Percentiles rank a stretch among this genome's conserved stretches.
phyloP scores from a whole-genome alignment of 23 red algal species.

The Pyropia yezoensis region DNA sequence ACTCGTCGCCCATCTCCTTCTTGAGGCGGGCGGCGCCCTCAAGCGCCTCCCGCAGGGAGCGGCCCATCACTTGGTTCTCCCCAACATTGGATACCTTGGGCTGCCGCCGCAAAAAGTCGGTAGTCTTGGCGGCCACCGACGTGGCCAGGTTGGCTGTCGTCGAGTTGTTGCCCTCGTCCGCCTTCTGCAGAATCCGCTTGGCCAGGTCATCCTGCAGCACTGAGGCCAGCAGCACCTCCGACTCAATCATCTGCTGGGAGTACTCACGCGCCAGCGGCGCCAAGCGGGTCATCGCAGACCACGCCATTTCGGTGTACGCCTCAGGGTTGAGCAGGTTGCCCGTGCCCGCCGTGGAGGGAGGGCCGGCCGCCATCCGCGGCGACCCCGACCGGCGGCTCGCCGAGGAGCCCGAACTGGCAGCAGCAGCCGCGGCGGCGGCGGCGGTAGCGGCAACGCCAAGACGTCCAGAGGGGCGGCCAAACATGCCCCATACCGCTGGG shows the following conservation, averaged over 20 bases:
- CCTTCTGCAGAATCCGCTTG: slow-evolving; percentile 41
- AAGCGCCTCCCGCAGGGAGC: slow-evolving; percentile 62
- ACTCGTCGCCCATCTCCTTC: slow-evolving; percentile 75
- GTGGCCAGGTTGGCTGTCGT: background rate
- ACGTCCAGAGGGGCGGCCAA: too few relatives aligned
- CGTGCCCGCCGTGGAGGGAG: background rate
- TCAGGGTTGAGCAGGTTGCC: slow-evolving; percentile 71
- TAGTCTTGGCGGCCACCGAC: slow-evolving; percentile 2
- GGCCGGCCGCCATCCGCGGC: too few relatives aligned
- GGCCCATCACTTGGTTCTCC: slow-evolving; percentile 73
- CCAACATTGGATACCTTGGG: slow-evolving; percentile 39
- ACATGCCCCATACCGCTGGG: too few relatives aligned
- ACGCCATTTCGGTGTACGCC: slow-evolving; percentile 92
- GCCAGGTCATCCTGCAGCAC: slow-evolving; percentile 78
- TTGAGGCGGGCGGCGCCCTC: slow-evolving; percentile 59
- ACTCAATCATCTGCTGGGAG: slow-evolving; percentile 92
- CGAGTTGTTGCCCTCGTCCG: slow-evolving; percentile 7
- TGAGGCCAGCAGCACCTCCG: slow-evolving; percentile 69
- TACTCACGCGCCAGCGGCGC: slow-evolving; percentile 33
- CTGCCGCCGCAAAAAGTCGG: slow-evolving; percentile 30
- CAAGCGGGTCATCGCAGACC: slow-evolving; percentile 45
- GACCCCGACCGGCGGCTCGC: too few relatives aligned
- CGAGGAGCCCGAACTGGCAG: too few relatives aligned
- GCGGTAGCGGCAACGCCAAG: too few relatives aligned
- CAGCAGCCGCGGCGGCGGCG: too few relatives aligned